phyloP scores from a whole-genome alignment of 768 basidiomycete genomes.

The Phanerochaete carnosa region DNA sequence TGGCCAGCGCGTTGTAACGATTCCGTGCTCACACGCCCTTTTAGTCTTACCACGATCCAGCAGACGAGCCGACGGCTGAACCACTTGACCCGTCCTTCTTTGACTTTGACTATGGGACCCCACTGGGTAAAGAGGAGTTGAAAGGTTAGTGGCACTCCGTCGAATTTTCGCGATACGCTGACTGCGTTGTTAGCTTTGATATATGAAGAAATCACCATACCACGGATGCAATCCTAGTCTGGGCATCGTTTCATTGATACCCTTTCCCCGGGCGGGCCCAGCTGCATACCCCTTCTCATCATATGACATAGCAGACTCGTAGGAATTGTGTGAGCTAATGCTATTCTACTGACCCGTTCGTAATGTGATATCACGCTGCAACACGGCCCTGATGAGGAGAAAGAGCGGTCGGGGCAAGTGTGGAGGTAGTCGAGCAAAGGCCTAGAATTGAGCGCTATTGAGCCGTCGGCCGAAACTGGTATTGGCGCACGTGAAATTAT shows the following conservation, averaged over 20 bases:
- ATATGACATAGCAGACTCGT: background rate
- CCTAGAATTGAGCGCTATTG: conserved; percentile 1
- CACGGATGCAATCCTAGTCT: conserved; percentile 1
- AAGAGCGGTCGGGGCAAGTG: conserved; percentile 1
- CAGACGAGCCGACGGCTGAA: conserved; percentile 83
- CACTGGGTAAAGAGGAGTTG: conserved; percentile 61
- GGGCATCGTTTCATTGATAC: background rate
- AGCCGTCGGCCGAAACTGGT: conserved; percentile 11
- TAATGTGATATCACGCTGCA: background rate
- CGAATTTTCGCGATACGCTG: background rate
- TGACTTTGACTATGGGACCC: conserved; percentile 73
- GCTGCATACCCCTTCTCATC: background rate
- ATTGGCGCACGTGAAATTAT: conserved; percentile 9
- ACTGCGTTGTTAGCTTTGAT: conserved; percentile 23
- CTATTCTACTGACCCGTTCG: background rate
- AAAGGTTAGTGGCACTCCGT: conserved; percentile 45
- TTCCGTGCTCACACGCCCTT: background rate
- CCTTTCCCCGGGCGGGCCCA: background rate
- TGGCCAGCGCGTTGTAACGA: background rate
- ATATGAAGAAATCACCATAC: conserved; percentile 31
- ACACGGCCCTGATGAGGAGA: conserved; percentile 1
- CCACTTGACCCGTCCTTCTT: conserved; percentile 77
- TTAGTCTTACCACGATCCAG: conserved; percentile 84
- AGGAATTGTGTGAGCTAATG: background rate
- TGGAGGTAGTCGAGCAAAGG: conserved; percentile 3